Conservation (phyloP, 2,329 filamentous ascomycete species). For the Botrytis tulipae region DNA sequence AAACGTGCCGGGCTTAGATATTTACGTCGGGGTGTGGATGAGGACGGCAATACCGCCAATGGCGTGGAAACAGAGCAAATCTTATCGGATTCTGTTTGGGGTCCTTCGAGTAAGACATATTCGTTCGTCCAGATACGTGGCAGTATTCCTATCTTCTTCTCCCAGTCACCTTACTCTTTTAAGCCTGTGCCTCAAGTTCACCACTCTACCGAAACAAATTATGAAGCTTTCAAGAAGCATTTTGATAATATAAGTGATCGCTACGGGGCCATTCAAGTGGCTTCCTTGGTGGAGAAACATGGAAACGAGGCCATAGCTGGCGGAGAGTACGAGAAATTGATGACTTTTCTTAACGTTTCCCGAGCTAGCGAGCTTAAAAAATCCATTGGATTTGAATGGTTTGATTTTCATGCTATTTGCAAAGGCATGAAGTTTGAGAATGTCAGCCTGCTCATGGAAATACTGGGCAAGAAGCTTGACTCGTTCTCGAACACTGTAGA, state of each 20-base stretch:
- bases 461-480: constrained; percentile 65
- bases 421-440: constrained; percentile 98
- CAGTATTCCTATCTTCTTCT: constrained; percentile 93
- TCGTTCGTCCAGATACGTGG: constrained; percentile 87
- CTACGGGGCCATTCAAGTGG: constrained; percentile 76
- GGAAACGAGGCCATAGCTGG: constrained; percentile 79
- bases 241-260: constrained; percentile 66
- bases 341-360: constrained; percentile 64
- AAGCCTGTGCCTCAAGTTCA: constrained; percentile 82
- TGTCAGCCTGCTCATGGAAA: constrained; percentile 74
- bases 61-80: constrained; percentile 95
- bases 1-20: constrained; percentile 88
- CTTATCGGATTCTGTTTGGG: constrained; percentile 69
- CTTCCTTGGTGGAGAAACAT: constrained; percentile 86
- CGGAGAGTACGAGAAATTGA: constrained; percentile 68
- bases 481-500: constrained; percentile 69
- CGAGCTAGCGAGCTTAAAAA: constrained; percentile 41
- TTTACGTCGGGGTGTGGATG: constrained; percentile 83
- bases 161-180: constrained; percentile 88
- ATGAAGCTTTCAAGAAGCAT: constrained; percentile 73
- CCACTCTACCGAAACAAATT: constrained; percentile 78
- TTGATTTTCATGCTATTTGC: constrained; percentile 91
- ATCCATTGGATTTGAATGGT: constrained; percentile 81
- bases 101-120: constrained; percentile 60
- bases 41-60: constrained; percentile 85